Conservation (phyloP, 768 basidiomycete genomes). For the Cantharellus anzutake region DNA sequence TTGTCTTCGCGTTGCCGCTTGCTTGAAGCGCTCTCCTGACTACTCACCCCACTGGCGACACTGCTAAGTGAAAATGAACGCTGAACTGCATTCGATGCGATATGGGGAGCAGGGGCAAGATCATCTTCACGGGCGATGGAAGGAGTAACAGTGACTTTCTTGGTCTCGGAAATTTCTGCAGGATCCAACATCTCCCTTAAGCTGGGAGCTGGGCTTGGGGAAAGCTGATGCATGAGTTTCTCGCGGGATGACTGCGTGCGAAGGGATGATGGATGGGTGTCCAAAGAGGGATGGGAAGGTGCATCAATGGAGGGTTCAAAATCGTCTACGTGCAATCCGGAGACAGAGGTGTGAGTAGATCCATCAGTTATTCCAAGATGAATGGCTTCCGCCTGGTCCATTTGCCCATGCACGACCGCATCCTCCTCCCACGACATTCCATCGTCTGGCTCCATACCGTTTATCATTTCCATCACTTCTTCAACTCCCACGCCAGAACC, state of each 20-base stretch:
- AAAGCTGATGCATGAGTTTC: conserved; percentile 16
- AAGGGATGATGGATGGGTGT: conserved; percentile 9
- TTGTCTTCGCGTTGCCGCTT: conserved; percentile 14
- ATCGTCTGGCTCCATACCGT: conserved; percentile 40
- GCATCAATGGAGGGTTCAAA: conserved; percentile 5
- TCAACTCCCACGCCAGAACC: conserved; percentile 45
- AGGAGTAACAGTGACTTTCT: conserved; percentile 61
- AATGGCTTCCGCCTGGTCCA: neutral
- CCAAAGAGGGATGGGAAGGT: conserved; percentile 14
- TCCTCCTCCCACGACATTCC: conserved; percentile 75
- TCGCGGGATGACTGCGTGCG: conserved; percentile 32
- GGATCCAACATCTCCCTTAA: conserved; percentile 33
- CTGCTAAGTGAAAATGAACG: neutral
- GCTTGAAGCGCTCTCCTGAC: neutral
- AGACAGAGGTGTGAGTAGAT: neutral
- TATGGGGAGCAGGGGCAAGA: neutral
- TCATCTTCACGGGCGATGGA: conserved; percentile 39
- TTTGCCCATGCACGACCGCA: neutral
- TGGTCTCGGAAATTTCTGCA: conserved; percentile 49
- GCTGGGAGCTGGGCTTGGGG: conserved; percentile 4
- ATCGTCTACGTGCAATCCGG: too few relatives aligned
- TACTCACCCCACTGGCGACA: neutral
- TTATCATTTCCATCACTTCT: conserved; percentile 13
- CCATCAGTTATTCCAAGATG: neutral
- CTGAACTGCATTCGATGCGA: neutral